phyloP scores from a whole-genome alignment of 371 early-diverging fungal genomes.

The Fennellomyces sp. region DNA sequence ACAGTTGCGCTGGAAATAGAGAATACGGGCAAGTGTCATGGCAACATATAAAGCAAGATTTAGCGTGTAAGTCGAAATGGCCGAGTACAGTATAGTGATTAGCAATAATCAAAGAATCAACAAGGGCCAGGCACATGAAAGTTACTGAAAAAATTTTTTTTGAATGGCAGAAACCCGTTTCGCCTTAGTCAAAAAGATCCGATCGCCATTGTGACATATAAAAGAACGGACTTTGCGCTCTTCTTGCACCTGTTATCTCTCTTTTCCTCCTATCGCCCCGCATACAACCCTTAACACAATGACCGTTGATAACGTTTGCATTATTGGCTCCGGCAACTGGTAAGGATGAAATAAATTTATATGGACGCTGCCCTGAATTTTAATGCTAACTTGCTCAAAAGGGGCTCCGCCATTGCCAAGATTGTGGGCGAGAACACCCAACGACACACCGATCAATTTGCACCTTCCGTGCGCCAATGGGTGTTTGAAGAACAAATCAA shows the following conservation, averaged over 20 bases:
- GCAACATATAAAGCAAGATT: not conserved
- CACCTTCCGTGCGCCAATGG: slow-evolving; percentile 91
- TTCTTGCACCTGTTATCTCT: not conserved
- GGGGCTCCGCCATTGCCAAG: slow-evolving; percentile 97
- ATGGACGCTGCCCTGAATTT: slow-evolving; percentile 9
- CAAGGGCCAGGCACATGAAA: not conserved
- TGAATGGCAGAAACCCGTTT: not conserved
- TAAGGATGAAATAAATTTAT: slow-evolving; percentile 40
- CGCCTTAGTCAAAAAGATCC: not conserved
- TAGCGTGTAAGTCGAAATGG: no score
- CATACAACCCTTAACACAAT: not conserved
- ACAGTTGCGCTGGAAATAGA: not conserved
- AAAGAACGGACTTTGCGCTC: not conserved
- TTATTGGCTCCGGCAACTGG: slow-evolving; percentile 97
- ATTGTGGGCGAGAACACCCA: slow-evolving; percentile 90
- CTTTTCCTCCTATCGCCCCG: not conserved
- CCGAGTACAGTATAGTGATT: no score
- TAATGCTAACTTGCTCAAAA: slow-evolving; percentile 26
- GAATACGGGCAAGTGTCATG: not conserved
- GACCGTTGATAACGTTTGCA: slow-evolving; percentile 72
- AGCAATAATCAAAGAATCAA: slow-evolving; percentile 4
- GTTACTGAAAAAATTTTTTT: not conserved
- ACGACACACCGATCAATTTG: slow-evolving; percentile 63
- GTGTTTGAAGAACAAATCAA: slow-evolving; percentile 90
- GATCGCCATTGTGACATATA: slow-evolving; percentile 2